Base-by-base conservation (phyloP, 2,329 filamentous ascomycete genomes). In the Akanthomyces dipterigenus region DNA sequence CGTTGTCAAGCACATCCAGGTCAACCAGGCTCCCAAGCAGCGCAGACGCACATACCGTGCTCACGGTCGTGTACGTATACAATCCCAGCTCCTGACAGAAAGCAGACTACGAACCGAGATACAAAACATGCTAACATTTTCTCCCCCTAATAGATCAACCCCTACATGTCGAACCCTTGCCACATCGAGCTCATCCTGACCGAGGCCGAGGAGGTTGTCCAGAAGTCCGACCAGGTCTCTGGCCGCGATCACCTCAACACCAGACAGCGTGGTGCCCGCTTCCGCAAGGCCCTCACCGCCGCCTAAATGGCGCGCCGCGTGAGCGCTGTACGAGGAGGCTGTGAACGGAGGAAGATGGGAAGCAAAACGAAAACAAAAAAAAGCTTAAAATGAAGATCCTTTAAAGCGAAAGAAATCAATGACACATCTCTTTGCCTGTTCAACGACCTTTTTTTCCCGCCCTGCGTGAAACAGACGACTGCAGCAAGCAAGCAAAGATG, bases 11-110 rank as follows among this genome's bases (percentile, higher is more conserved):
- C 96, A 97, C 90, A 99, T 99, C 83, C 95, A 99, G 86, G 95
- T 99, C 87, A 99, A 99, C 91, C 95, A 99, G 87, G 96, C 95
- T 72, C 95, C 95, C 75, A 98, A 98, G 89, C 93, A 98, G 87
- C 89, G 95, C 78, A 88, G 95, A 83, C 89, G 95, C 80, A 99
- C 95, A 77, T 99, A 99, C 90, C 93, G 95, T 88, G 96, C 96
- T 69, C 95, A 99, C 87, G 95, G 95, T 88, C 92, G 95, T 85
- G 93, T 97, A 96, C 75, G 93, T 91, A 72, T 43, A 63, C 36
- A 2, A 2, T 28, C 38, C 26, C 3, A 20, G 54, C 20, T 42
- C 24, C 24, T 28, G 12, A 46, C 31, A 34, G 42, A 42, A 22
- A 18, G 42, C 5, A n/a, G 14, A 26, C n/a, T n/a, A n/a, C n/a